These are phyloP conservation scores for Termitomyces sp. DNA, from an alignment of 768 basidiomycete species.

Conservation along the genomic window DNA sequence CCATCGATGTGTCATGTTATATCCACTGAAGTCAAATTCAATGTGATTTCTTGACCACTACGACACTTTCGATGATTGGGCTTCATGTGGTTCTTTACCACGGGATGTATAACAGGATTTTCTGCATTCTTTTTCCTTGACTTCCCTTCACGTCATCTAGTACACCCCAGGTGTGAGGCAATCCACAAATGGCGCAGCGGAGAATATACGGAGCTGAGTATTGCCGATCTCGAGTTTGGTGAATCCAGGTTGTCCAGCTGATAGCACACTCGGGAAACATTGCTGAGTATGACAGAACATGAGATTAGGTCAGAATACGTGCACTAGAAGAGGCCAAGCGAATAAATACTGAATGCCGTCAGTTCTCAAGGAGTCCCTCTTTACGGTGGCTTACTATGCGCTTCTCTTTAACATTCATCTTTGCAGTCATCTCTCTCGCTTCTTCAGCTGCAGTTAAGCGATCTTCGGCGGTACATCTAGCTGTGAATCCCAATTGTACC, in stretches of 20 bases:
- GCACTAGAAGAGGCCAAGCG: neutral
- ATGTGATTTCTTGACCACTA: neutral
- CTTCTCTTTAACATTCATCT: constrained; percentile 10
- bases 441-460: constrained; percentile 16
- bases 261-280: neutral
- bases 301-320: neutral
- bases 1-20: neutral
- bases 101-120: constrained; percentile 2
- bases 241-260: constrained; percentile 5
- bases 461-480: constrained; percentile 27
- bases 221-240: constrained; percentile 4
- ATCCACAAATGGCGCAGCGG: constrained; percentile 17
- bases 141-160: neutral
- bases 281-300: neutral
- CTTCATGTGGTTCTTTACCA: constrained; percentile 2
- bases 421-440: constrained; percentile 17
- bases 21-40: neutral
- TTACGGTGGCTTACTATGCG: constrained; percentile 8
- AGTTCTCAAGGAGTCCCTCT: neutral
- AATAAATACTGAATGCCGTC: constrained; percentile 7
- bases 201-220: constrained; percentile 19
- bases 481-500: constrained; percentile 45
- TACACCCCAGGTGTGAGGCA: constrained; percentile 6
- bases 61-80: neutral
- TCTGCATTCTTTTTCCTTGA: neutral